Evolutionary conservation across 495 filamentous ascomycete species (phyloP).

Genomic region (Alectoria sarmentosa): DNA sequence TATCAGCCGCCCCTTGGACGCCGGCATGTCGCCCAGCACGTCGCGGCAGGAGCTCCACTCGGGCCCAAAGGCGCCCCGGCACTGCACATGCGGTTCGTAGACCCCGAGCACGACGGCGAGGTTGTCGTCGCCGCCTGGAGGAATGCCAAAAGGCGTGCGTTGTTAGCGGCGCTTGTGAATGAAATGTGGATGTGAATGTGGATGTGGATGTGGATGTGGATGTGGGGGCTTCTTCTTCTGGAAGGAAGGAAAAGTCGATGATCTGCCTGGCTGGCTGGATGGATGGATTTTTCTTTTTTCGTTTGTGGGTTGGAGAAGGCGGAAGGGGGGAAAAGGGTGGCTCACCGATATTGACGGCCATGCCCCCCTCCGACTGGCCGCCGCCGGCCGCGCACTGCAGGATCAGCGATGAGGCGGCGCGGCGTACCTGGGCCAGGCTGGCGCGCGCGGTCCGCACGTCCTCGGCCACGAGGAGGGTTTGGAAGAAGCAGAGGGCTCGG

Average conservation of each 20-base stretch:
- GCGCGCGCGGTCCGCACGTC: background rate
- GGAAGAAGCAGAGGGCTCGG: constrained; percentile 10
- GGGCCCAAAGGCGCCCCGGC: background rate
- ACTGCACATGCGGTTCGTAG: background rate
- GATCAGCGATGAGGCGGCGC: constrained; percentile 1
- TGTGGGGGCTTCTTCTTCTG: no score
- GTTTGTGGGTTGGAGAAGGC: no score
- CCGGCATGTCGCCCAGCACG: constrained; percentile 5
- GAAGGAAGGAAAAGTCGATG: no score
- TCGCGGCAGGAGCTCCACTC: constrained; percentile 1
- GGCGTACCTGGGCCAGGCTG: background rate
- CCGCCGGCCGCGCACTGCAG: background rate
- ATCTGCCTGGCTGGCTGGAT: no score
- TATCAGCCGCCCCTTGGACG: background rate
- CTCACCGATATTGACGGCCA: constrained; percentile 1
- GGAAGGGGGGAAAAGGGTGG: background rate
- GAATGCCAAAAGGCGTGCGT: background rate
- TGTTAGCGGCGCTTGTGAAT: background rate
- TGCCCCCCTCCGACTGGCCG: background rate
- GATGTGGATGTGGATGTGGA: no score
- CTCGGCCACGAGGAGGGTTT: background rate
- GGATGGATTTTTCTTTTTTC: background rate
- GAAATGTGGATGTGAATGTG: no score
- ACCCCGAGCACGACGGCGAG: background rate
- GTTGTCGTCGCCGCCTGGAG: constrained; percentile 7